Percentiles rank a stretch among this genome's conserved stretches.
phyloP scores from a whole-genome alignment of 768 basidiomycete genomes.

The Mycena galericulata region DNA sequence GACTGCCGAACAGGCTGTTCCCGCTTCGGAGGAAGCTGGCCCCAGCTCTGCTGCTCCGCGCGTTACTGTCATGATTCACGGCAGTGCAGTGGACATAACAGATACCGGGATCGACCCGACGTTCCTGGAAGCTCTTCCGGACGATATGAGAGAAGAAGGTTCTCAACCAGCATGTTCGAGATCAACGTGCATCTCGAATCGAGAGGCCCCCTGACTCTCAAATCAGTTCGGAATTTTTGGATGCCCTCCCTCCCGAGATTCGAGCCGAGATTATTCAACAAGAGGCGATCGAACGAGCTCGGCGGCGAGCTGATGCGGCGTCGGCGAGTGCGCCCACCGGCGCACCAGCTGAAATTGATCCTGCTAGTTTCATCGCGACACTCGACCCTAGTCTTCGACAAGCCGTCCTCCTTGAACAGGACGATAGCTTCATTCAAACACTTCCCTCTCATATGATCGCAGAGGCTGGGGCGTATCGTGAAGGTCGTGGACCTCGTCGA shows the following conservation, averaged over 20 bases:
- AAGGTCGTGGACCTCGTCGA: slow-evolving; percentile 56
- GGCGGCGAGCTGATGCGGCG: slow-evolving; percentile 58
- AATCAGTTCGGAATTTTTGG: slow-evolving; percentile 95
- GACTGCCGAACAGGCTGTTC: slow-evolving; percentile 7
- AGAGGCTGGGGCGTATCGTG: slow-evolving; percentile 81
- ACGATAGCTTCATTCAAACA: slow-evolving; percentile 84
- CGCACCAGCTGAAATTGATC: slow-evolving; percentile 80
- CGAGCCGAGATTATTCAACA: slow-evolving; percentile 97
- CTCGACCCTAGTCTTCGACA: slow-evolving; percentile 91
- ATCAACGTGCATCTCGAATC: slow-evolving; percentile 83
- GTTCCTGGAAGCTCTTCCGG: slow-evolving; percentile 96
- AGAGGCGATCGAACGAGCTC: slow-evolving; percentile 85
- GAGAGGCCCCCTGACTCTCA: slow-evolving; percentile 85
- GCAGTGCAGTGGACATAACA: slow-evolving; percentile 95
- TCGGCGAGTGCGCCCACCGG: slow-evolving; percentile 52
- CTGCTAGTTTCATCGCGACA: slow-evolving; percentile 91
- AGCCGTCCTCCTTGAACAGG: slow-evolving; percentile 90
- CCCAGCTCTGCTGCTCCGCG: slow-evolving; percentile 62
- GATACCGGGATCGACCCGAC: slow-evolving; percentile 99
- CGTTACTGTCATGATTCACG: slow-evolving; percentile 91
- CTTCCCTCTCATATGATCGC: slow-evolving; percentile 89
- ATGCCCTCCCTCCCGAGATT: slow-evolving; percentile 95
- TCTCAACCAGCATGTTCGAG: slow-evolving; percentile 95
- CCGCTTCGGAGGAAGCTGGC: slow-evolving; percentile 34
- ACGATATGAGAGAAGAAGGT: slow-evolving; percentile 99